Base-by-base conservation (phyloP, 352 stramenopile species). In the Pythium insidiosum region DNA sequence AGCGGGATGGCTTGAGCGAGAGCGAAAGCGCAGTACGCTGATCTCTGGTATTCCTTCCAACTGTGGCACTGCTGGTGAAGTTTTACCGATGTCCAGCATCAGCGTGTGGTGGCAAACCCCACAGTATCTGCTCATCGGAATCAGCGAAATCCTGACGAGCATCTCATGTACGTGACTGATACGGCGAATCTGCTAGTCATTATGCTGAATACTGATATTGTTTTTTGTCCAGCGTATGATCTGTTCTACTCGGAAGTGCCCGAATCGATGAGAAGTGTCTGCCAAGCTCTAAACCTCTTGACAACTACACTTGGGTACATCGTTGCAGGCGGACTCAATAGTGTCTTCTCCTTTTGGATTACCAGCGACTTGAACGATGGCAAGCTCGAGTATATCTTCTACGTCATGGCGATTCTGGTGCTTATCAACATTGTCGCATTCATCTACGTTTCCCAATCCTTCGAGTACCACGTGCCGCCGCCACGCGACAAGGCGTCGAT, bases 241-340 rank as follows among this genome's bases (percentile, higher is more conserved):
- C 56, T 97, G n/a, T 97, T 96, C 55, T 96, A 96, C 58, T 91
- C 82, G 15, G 84, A 97, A 57, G 86, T 94, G 4, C 88, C 88
- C 9, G 73, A 85, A 58, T 87, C 73, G 21, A 96, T 96, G 87
- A 75, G 87, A 37, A 95, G 85, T 45, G 83, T 96, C 5, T 93
- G 82, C 44, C 84, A 95, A 38, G 82, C 87, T 9, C 69, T 95
- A 7, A 96, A 96, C 48, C 37, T 97, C 33, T 60, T 96, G 16
- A 96, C 85, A 1, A 96, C 80, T 1, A 94, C 88, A 37, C 66
- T 97, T 19, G 86, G 86, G 3, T 92, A 78, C 49, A 89, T 95
- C 38, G 77, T 92, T 16, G 68, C 73, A 1, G 81, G 76, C 1
- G 79, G 71, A 2, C 55, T 92, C 36, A 93, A 92, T 65, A 93